Conservation (phyloP, 345 rosid genomes). For the Brassica incana region DNA sequence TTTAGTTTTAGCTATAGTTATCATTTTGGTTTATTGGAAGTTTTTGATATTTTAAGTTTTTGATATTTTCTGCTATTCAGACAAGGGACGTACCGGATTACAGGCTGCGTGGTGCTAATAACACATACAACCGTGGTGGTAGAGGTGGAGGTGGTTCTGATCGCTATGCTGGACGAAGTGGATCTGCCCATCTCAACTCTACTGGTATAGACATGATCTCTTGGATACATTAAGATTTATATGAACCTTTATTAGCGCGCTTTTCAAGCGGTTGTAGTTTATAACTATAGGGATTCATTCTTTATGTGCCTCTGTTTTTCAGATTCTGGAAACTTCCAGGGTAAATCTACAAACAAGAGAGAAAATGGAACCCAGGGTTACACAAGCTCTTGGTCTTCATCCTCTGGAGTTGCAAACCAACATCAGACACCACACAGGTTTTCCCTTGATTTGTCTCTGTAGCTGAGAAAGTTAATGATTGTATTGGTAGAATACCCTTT, state of each 20-base stretch:
- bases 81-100: background rate
- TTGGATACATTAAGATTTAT: background rate
- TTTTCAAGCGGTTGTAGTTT: background rate
- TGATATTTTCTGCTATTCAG: background rate
- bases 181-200: slow-evolving; percentile 43
- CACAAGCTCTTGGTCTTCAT: slow-evolving; percentile 50
- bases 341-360: slow-evolving; percentile 61
- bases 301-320: slow-evolving; percentile 24
- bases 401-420: slow-evolving; percentile 42
- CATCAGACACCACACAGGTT: slow-evolving; percentile 55
- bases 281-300: slow-evolving; percentile 30
- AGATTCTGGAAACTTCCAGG: slow-evolving; percentile 54
- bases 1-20: background rate
- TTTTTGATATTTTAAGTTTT: background rate
- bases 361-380: slow-evolving; percentile 62
- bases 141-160: slow-evolving; percentile 69
- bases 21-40: background rate
- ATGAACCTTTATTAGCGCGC: no score
- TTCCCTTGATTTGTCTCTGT: slow-evolving; percentile 1
- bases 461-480: background rate
- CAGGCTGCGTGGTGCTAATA: slow-evolving; percentile 16
- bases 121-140: slow-evolving; percentile 50
- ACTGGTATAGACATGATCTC: slow-evolving; percentile 48
- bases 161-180: slow-evolving; percentile 58
- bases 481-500: background rate